Percentiles rank a stretch among this genome's conserved stretches.
Conservation (phyloP, 2,329 filamentous ascomycete genomes). For the Fusarium foetens region DNA sequence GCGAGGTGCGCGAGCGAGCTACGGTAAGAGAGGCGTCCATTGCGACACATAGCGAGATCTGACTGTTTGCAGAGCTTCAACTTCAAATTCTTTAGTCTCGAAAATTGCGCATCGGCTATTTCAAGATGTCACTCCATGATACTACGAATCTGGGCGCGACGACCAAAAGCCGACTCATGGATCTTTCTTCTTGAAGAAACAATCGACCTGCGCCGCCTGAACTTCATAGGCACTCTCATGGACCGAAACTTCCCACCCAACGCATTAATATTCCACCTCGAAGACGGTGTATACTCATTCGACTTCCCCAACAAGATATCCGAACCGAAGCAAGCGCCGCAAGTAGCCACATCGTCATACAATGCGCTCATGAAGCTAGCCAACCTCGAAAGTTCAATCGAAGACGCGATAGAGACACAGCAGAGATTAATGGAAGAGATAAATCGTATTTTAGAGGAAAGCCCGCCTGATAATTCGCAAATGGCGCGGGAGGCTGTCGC, state of each 20-base stretch:
- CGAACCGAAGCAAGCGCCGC: conserved; percentile 63
- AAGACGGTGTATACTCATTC: conserved; percentile 86
- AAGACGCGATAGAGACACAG: conserved; percentile 84
- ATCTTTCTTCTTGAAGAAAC: conserved; percentile 75
- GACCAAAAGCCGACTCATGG: conserved; percentile 62
- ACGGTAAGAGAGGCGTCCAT: conserved; percentile 60
- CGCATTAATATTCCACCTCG: conserved; percentile 84
- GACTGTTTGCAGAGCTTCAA: conserved; percentile 74
- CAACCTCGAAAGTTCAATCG: conserved; percentile 89
- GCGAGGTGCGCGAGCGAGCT: conserved; percentile 80
- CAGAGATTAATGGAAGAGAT: conserved; percentile 82
- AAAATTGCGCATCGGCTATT: conserved; percentile 68
- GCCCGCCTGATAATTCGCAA: conserved; percentile 55
- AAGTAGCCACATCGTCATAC: conserved; percentile 78
- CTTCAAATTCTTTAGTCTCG: conserved; percentile 85
- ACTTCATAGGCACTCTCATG: conserved; percentile 79
- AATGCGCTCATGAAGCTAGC: conserved; percentile 88
- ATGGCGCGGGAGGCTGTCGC: conserved; percentile 61
- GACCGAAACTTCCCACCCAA: conserved; percentile 81
- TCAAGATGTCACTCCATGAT: conserved; percentile 73
- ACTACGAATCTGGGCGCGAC: conserved; percentile 79
- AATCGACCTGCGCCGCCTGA: conserved; percentile 76
- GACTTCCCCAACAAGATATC: conserved; percentile 67
- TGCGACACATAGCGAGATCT: neutral
- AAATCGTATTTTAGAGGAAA: conserved; percentile 63